A percentile compares a stretch with the other conserved stretches of the same genome.
Evolutionary conservation across 352 stramenopile species (phyloP).

Genomic region (Globisporangium ultimum): DNA sequence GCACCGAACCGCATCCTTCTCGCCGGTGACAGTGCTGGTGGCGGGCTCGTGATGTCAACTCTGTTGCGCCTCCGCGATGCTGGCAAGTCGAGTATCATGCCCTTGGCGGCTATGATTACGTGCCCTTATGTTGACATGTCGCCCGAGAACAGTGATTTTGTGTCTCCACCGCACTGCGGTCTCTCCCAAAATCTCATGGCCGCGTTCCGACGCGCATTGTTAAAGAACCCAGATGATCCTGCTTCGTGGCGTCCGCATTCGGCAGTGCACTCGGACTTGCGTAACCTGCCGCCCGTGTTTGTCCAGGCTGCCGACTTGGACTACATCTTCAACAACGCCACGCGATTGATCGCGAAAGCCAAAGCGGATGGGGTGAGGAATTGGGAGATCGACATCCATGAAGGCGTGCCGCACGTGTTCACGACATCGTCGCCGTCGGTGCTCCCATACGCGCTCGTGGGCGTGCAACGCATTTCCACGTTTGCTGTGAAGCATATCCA

Average conservation of each 20-base stretch:
- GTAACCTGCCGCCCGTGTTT: constrained; percentile 15
- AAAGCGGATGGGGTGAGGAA: constrained; percentile 5
- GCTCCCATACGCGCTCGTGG: neutral
- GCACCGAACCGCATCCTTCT: constrained; percentile 31
- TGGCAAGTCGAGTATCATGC: constrained; percentile 4
- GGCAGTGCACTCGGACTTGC: constrained; percentile 23
- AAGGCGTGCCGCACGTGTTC: neutral
- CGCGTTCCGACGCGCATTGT: neutral
- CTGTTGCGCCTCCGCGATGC: constrained; percentile 30
- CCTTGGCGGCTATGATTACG: constrained; percentile 22
- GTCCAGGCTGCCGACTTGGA: constrained; percentile 18
- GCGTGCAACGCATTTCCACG: neutral
- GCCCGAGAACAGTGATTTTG: neutral
- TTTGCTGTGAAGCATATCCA: neutral
- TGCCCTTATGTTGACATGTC: constrained; percentile 30
- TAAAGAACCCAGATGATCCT: neutral
- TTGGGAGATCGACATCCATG: constrained; percentile 13
- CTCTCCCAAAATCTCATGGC: neutral
- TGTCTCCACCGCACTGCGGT: neutral
- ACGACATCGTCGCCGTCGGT: neutral
- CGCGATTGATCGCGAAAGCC: constrained; percentile 15
- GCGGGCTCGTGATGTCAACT: constrained; percentile 34
- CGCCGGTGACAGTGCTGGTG: constrained; percentile 40
- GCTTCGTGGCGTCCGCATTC: constrained; percentile 6
- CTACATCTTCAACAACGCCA: constrained; percentile 12